phyloP scores from a whole-genome alignment of 2,329 filamentous ascomycete species.

The Diaporthe vexans region DNA sequence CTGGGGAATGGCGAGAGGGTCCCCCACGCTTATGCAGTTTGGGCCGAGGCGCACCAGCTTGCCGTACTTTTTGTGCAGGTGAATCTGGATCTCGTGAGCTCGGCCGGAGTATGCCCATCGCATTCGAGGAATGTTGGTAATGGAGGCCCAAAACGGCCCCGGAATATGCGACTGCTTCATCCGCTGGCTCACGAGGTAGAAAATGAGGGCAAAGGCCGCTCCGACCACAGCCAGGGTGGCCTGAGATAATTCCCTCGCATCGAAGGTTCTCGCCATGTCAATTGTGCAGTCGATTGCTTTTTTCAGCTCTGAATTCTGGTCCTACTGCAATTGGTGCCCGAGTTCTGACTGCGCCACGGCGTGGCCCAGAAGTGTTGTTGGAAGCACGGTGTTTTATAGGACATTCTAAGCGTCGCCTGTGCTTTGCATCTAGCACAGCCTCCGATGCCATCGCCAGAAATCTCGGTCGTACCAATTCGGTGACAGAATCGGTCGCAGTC shows the following conservation, averaged over 20 bases:
- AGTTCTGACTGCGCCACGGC: not conserved
- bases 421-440: not conserved
- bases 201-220: not conserved
- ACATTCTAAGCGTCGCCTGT: not conserved
- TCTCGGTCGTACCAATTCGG: not conserved
- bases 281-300: not conserved
- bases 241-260: not conserved
- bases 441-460: not conserved
- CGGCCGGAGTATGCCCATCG: not conserved
- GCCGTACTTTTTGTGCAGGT: slow-evolving; percentile 40
- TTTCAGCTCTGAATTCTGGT: not conserved
- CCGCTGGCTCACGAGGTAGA: not conserved
- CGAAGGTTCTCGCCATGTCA: not conserved
- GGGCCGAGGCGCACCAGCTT: slow-evolving; percentile 42
- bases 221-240: not conserved
- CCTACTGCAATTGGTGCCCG: not conserved
- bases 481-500: not conserved
- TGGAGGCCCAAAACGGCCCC: not conserved
- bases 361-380: not conserved
- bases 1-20: slow-evolving; percentile 39
- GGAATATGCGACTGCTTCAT: slow-evolving; percentile 11
- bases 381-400: not conserved
- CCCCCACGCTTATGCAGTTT: slow-evolving; percentile 38
- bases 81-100: slow-evolving; percentile 37
- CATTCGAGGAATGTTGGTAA: not conserved